phyloP scores from a whole-genome alignment of 1,284 basidiomycete genomes.

The Tylopilus orsonianus region DNA sequence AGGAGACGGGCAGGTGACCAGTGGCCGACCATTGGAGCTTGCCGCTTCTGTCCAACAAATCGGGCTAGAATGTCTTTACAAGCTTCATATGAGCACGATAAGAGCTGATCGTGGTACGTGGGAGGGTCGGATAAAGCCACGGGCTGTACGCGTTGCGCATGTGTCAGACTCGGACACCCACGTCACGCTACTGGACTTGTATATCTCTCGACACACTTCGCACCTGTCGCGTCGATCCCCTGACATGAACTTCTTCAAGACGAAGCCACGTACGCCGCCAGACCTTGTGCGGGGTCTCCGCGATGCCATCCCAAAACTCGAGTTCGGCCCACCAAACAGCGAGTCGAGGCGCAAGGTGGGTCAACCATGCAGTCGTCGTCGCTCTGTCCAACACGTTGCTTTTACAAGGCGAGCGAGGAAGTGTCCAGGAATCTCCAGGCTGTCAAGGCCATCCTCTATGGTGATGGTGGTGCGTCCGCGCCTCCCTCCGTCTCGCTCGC shows the following conservation, averaged over 20 bases:
- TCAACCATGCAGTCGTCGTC: conserved; percentile 7
- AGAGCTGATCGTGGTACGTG: neutral
- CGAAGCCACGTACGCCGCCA: conserved; percentile 80
- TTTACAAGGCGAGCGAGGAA: conserved; percentile 76
- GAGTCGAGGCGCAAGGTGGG: conserved; percentile 80
- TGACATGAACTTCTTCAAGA: conserved; percentile 93
- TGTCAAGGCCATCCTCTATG: conserved; percentile 84
- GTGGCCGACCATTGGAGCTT: too few relatives aligned
- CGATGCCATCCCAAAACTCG: conserved; percentile 78
- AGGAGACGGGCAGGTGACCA: too few relatives aligned
- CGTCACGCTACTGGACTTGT: conserved; percentile 9
- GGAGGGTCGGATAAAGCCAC: conserved; percentile 11
- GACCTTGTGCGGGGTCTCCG: conserved; percentile 80
- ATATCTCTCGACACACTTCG: conserved; percentile 4
- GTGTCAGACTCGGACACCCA: conserved; percentile 16
- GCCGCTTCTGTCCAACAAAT: too few relatives aligned
- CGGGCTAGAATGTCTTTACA: neutral
- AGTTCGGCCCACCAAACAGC: conserved; percentile 67
- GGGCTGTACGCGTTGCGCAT: conserved; percentile 19
- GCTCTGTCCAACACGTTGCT: conserved; percentile 2
- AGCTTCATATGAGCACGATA: neutral
- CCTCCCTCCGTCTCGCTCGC: conserved; percentile 1
- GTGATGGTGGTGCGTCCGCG: conserved; percentile 71
- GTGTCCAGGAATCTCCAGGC: conserved; percentile 87
- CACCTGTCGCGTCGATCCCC: neutral